Conservation (phyloP, 176 grass and related monocot genomes). For the Triticum timopheevii region DNA sequence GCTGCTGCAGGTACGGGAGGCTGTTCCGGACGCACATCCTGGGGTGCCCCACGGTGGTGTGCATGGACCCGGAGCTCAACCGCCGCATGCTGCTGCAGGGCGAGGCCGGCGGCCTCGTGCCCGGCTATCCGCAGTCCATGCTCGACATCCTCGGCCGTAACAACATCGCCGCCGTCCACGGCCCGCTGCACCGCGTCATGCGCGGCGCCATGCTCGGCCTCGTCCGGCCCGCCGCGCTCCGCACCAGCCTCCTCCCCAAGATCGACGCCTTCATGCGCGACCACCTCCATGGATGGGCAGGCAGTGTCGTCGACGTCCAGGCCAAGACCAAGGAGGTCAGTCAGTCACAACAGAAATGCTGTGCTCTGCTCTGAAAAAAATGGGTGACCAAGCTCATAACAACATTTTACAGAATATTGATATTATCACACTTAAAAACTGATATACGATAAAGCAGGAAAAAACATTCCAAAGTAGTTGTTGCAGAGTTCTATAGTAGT, state of each 20-base stretch:
- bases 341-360: not conserved
- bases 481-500: slow-evolving; percentile 30
- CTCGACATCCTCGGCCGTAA: slow-evolving; percentile 74
- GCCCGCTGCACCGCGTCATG: slow-evolving; percentile 75
- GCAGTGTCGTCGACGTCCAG: slow-evolving; percentile 74
- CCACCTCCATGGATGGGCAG: slow-evolving; percentile 59
- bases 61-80: slow-evolving; percentile 95
- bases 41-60: slow-evolving; percentile 93
- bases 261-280: slow-evolving; percentile 87
- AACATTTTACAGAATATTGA: not conserved
- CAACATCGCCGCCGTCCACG: slow-evolving; percentile 96
- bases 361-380: not conserved
- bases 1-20: slow-evolving; percentile 64
- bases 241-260: slow-evolving; percentile 63
- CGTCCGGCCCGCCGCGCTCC: slow-evolving; percentile 60
- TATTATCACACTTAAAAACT: not conserved
- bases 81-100: slow-evolving; percentile 52
- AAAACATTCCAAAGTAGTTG: not conserved
- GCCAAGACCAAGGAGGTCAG: slow-evolving; percentile 93
- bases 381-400: not conserved
- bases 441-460: too few species aligned
- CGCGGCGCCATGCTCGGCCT: slow-evolving; percentile 81
- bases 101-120: slow-evolving; percentile 71
- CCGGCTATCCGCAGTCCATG: slow-evolving; percentile 98
- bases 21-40: slow-evolving; percentile 95